Base-by-base conservation (phyloP, 2,329 filamentous ascomycete genomes). In the Capronia coronata region DNA sequence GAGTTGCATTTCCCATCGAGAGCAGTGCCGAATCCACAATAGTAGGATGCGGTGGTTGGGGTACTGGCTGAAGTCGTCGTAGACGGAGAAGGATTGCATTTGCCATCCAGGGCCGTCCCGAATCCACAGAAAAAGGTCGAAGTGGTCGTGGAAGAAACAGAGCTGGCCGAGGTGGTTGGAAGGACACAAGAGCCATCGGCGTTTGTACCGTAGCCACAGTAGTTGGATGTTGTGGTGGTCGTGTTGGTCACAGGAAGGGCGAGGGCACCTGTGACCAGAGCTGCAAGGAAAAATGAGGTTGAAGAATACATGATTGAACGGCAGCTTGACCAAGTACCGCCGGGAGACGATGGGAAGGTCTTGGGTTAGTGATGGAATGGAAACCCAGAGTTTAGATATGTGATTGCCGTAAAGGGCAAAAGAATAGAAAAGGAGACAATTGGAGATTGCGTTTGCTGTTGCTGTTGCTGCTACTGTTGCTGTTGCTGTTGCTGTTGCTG, bases 1-100 rank as follows among this genome's bases (percentile, higher is more conserved):
- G 51, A 23, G 10, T 51, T 48, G 46, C 46, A 54, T 22, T 48
- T 51, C 19, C 52, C 52, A 23, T 54, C 48, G 9, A 54, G 30
- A 9, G 52, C 48, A 13, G 51, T 53, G 38, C 51, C 51, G 22
- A 50, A 53, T 7, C 51, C 51, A 21, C 51, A 53, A 10, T 29
- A 53, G 13, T 23, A 43, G 2, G 42, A 34, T 6, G 41, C 23
- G n/a, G 49, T 29, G 19, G 49, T 52, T 10, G 51, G 43, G 9
- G 16, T 43, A 13, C 43, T 40, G 3, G 29, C 14, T 16, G 37
- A 27, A 23, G 18, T 48, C 11, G 51, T 45, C 14, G 43, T 46
- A n/a, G 29, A 41, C 6, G 50, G 34, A 1, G 51, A 18, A 2
- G 50, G 23, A 27, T 49, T 48, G 34, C 51, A 54, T 18, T 25